Percentiles rank a stretch among this genome's conserved stretches.
Evolutionary conservation across 164 flowering plant genomes (phyloP).

Genomic region (Tinospora cordifolia): DNA sequence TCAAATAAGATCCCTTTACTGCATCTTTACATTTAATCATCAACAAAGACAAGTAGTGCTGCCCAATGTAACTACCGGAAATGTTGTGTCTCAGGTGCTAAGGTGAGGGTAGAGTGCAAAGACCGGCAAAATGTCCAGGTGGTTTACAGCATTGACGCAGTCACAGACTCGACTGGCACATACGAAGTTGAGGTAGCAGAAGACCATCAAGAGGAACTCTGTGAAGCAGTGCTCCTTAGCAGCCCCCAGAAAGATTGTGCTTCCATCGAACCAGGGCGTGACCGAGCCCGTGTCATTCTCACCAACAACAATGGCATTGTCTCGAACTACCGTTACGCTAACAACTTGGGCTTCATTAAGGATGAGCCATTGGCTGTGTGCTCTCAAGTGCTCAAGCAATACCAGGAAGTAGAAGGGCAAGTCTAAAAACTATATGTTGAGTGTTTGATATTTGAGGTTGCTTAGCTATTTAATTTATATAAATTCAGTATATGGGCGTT

Average conservation of each 20-base stretch:
- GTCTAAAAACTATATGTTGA: background rate
- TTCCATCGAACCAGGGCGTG: slow-evolving; percentile 37
- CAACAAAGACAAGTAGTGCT: background rate
- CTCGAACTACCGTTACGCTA: slow-evolving; percentile 43
- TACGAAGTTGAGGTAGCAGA: slow-evolving; percentile 38
- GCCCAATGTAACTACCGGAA: background rate
- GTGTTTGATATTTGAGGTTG: background rate
- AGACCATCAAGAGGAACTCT: slow-evolving; percentile 43
- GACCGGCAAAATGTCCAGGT: slow-evolving; percentile 27
- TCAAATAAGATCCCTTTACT: too few relatives aligned
- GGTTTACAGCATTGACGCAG: slow-evolving; percentile 32
- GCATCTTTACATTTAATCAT: too few relatives aligned
- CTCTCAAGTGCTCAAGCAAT: slow-evolving; percentile 37
- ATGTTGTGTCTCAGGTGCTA: slow-evolving; percentile 38
- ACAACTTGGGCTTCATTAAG: slow-evolving; percentile 46
- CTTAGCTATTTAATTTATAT: background rate
- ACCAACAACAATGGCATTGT: slow-evolving; percentile 55
- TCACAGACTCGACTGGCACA: slow-evolving; percentile 43
- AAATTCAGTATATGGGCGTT: background rate
- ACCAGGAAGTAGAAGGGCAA: slow-evolving; percentile 26
- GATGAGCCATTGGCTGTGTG: slow-evolving; percentile 38
- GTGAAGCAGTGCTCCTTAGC: slow-evolving; percentile 45
- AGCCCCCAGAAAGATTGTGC: slow-evolving; percentile 45
- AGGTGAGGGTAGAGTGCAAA: slow-evolving; percentile 53
- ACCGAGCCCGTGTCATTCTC: slow-evolving; percentile 55